Base-by-base conservation (phyloP, 768 basidiomycete species). In the Kwoniella dendrophila region DNA sequence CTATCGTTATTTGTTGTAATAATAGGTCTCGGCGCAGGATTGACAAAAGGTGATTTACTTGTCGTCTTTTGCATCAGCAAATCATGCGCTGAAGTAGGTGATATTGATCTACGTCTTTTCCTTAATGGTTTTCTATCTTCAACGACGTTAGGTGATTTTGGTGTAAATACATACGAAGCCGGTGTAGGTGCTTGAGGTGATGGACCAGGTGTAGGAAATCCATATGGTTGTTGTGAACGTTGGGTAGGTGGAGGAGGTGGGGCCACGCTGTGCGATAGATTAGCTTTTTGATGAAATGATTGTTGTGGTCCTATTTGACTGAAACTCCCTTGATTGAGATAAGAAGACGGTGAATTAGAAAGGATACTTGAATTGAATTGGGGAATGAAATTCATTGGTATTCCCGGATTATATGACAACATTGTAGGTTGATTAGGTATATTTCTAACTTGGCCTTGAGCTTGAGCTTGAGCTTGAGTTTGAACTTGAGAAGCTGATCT, bases 61-160 rank as follows among this genome's bases (percentile, higher is more conserved):
- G 18, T 38, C 20, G 20, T 56, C 44, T 41, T 55, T n/a, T 24
- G 3, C 18, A 22, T 20, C 33, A 53, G 7, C n/a, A 47, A 26
- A 18, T 59, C 57, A 30, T 59, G n/a, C 20, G 47, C 57, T 12
- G 57, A 59, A 24, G 57, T 34, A 0, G 57, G 57, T 12, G 57
- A 59, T 27, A 49, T 38, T 8, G 41, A 44, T 30, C 57, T 36
- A n/a, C 44, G 44, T 6, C 57, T 26, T 30, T 59, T 59, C 29
- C 47, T 7, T 34, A 30, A n/a, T 7, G 57, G 57, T 36, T 59
- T 49, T n/a, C 26, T 26, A 29, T 59, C 57, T 7, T 26, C 57
- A 7, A 33, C 20, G 14, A 22, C 24, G 12, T 43, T 26, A 22
- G 54, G 36, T 0, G 27, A 45, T 26, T 32, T 27, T 20, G 40